Conservation (phyloP, 2,329 filamentous ascomycete species). For the Aspergillus fumigatus region DNA sequence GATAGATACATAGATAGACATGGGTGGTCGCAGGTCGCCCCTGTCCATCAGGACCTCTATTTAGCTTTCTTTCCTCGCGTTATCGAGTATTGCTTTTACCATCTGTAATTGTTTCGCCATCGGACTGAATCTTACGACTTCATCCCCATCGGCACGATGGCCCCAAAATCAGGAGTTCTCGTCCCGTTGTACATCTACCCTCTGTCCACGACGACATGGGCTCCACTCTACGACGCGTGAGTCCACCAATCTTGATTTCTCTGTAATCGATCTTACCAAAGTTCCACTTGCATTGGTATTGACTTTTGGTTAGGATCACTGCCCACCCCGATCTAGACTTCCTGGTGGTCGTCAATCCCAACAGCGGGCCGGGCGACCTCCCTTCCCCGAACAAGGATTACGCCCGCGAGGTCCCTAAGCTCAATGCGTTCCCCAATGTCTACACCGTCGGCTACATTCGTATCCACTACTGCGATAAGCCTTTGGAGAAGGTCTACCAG, state of each 20-base stretch:
- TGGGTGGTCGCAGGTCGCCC: too few relatives aligned
- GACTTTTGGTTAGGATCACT: conserved; percentile 1
- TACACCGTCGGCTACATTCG: conserved; percentile 20
- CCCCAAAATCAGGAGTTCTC: conserved; percentile 5
- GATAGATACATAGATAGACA: too few relatives aligned
- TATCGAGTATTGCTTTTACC: not conserved
- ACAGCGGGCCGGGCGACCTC: conserved; percentile 12
- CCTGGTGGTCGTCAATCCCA: conserved; percentile 16
- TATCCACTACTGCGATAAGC: conserved; percentile 20
- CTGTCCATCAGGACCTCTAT: not conserved
- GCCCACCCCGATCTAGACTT: conserved; percentile 10
- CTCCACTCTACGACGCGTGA: conserved; percentile 16
- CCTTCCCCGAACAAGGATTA: conserved; percentile 12
- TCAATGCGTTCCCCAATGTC: conserved; percentile 16
- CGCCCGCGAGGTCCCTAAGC: conserved; percentile 8
- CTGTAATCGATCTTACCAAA: too few relatives aligned
- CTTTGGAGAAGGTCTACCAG: conserved; percentile 6
- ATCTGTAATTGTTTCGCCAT: not conserved
- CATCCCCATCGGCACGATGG: not conserved
- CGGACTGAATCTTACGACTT: too few relatives aligned
- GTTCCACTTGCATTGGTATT: too few relatives aligned
- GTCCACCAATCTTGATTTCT: not conserved
- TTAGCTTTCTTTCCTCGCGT: too few relatives aligned
- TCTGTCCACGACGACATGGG: conserved; percentile 10
- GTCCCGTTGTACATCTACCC: conserved; percentile 17